phyloP scores from a whole-genome alignment of 2,329 filamentous ascomycete genomes.

The Ophiostoma sp. region DNA sequence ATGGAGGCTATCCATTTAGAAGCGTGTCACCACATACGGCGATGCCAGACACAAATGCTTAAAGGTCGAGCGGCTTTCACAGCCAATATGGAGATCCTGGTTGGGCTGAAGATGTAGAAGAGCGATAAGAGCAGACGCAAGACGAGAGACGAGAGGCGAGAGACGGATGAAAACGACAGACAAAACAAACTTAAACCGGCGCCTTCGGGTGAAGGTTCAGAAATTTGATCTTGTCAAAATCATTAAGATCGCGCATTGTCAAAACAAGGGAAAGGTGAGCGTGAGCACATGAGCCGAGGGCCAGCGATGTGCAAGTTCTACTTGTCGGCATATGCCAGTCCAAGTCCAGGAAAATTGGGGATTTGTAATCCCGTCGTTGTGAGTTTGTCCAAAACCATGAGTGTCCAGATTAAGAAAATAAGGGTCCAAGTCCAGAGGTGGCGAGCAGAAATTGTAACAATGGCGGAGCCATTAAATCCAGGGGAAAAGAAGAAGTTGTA shows the following conservation, averaged over 20 bases:
- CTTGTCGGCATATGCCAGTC: not conserved
- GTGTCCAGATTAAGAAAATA: not conserved
- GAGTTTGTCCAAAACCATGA: not conserved
- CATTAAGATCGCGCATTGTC: not conserved
- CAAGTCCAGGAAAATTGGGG: not conserved
- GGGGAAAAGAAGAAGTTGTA: not conserved
- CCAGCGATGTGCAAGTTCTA: not conserved
- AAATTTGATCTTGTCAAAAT: constrained; percentile 2
- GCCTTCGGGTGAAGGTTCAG: not conserved
- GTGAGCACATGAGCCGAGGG: not conserved
- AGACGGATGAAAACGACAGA: not conserved
- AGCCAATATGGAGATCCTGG: not conserved
- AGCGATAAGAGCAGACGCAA: not conserved
- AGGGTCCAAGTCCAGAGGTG: constrained; percentile 9
- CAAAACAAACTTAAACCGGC: not conserved
- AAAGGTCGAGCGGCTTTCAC: not conserved
- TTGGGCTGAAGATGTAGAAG: not conserved
- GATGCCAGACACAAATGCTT: not conserved
- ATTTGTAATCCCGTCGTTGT: not conserved
- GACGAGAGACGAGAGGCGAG: not conserved
- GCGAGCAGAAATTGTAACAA: not conserved
- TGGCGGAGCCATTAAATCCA: not conserved
- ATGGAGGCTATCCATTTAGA: not conserved
- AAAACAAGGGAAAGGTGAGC: not conserved
- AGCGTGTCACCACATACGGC: not conserved